Percentiles rank a stretch among this genome's conserved stretches.
Conservation (phyloP, 495 filamentous ascomycete species). For the Oidiodendron maius region DNA sequence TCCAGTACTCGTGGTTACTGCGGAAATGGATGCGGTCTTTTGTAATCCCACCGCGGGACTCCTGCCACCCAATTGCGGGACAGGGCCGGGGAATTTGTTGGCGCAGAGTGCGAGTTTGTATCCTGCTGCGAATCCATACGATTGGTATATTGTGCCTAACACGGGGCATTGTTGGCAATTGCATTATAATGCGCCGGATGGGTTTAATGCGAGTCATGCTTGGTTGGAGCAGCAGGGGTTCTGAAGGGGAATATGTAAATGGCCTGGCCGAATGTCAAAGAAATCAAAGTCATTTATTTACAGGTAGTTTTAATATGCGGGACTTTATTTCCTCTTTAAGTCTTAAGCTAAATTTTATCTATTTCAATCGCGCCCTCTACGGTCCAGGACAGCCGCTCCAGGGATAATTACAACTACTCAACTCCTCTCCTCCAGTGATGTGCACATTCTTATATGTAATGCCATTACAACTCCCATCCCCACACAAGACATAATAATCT, state of each 20-base stretch:
- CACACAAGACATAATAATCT: conserved; percentile 10
- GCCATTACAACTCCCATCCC: conserved; percentile 6
- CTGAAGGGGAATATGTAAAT: neutral
- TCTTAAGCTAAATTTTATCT: too few species aligned
- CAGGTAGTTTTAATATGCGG: too few species aligned
- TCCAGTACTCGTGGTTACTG: conserved; percentile 7
- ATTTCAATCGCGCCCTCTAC: too few species aligned
- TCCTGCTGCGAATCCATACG: conserved; percentile 1
- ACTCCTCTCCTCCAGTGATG: neutral
- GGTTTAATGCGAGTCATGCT: conserved; percentile 2
- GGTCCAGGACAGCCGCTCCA: conserved; percentile 15
- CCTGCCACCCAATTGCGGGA: neutral
- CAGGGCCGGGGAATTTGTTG: neutral
- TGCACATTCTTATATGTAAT: neutral
- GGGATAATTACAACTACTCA: conserved; percentile 8
- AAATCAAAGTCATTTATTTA: too few species aligned
- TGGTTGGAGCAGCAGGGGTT: conserved; percentile 9
- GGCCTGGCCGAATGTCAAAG: too few species aligned
- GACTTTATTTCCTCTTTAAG: too few species aligned
- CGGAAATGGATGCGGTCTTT: conserved; percentile 10
- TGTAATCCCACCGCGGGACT: neutral
- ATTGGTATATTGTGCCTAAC: conserved; percentile 5
- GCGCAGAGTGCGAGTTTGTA: neutral
- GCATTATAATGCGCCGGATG: conserved; percentile 1
- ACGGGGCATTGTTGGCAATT: conserved; percentile 8